Conservation (phyloP, 2,329 filamentous ascomycete genomes). For the Knufia fluminis region DNA sequence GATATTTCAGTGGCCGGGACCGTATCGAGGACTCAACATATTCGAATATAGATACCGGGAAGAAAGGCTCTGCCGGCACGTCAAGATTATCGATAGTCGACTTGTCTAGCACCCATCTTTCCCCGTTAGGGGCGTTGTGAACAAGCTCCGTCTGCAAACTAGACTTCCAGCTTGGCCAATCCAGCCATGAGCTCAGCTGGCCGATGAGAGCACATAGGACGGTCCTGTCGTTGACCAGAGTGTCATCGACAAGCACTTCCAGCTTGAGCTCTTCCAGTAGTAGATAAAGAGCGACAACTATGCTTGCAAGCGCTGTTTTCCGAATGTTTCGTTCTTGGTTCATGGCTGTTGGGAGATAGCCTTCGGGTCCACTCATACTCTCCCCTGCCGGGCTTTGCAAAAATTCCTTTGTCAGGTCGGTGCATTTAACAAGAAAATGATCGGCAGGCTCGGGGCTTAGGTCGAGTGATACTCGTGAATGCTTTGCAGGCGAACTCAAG, state of each 20-base stretch:
- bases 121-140: too few relatives aligned
- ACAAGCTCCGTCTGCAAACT: conserved; percentile 58
- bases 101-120: conserved; percentile 49
- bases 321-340: conserved; percentile 48
- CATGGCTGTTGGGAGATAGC: conserved; percentile 56
- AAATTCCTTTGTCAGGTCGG: conserved; percentile 56
- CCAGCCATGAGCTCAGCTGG: conserved; percentile 74
- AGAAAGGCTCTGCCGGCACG: conserved; percentile 42
- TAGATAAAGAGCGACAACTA: conserved; percentile 69
- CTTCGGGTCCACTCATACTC: conserved; percentile 44
- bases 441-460: neutral
- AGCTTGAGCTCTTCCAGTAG: conserved; percentile 86
- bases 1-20: conserved; percentile 4
- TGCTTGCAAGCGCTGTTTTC: conserved; percentile 56
- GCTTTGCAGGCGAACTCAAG: neutral
- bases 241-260: conserved; percentile 48
- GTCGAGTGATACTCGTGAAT: neutral
- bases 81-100: conserved; percentile 36
- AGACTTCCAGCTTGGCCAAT: conserved; percentile 58
- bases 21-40: conserved; percentile 36
- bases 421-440: conserved; percentile 38
- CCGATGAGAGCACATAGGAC: conserved; percentile 64
- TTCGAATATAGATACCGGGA: conserved; percentile 51
- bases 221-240: conserved; percentile 34
- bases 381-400: conserved; percentile 51